phyloP scores from a whole-genome alignment of 1,284 basidiomycete genomes.

The Rhodotorula mucilaginosa region DNA sequence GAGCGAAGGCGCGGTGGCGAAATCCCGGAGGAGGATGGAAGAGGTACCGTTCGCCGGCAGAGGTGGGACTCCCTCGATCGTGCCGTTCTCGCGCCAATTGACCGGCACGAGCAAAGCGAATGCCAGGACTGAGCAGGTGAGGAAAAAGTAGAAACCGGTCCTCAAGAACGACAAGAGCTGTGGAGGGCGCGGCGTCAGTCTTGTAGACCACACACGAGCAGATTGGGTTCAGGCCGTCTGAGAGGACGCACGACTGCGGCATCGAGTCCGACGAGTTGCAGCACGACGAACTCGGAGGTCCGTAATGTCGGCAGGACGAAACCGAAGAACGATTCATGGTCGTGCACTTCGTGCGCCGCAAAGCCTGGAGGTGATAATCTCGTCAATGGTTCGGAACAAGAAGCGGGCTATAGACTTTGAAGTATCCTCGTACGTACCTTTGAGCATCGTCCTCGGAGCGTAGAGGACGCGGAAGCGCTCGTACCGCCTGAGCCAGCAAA shows the following conservation, averaged over 20 bases:
- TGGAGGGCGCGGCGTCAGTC: background rate
- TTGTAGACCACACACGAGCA: background rate
- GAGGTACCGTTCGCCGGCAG: slow-evolving; percentile 53
- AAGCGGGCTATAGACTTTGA: background rate
- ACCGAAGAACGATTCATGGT: slow-evolving; percentile 78
- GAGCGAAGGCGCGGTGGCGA: slow-evolving; percentile 41
- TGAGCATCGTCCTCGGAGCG: slow-evolving; percentile 87
- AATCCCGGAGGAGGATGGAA: slow-evolving; percentile 16
- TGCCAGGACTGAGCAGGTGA: slow-evolving; percentile 71
- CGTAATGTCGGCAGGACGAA: slow-evolving; percentile 91
- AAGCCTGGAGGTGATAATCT: slow-evolving; percentile 58
- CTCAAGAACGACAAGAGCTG: slow-evolving; percentile 92
- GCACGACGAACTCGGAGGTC: slow-evolving; percentile 87
- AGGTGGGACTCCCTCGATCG: slow-evolving; percentile 57
- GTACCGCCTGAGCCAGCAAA: slow-evolving; percentile 69
- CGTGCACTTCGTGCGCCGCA: slow-evolving; percentile 83
- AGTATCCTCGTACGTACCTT: slow-evolving; percentile 59
- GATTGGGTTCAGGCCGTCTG: background rate
- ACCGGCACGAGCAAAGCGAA: slow-evolving; percentile 79
- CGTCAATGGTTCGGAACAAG: background rate
- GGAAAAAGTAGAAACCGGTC: slow-evolving; percentile 86
- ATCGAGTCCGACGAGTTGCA: slow-evolving; percentile 94
- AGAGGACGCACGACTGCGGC: slow-evolving; percentile 72
- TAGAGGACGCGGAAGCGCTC: slow-evolving; percentile 78
- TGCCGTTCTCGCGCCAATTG: slow-evolving; percentile 71